These are phyloP conservation scores for Yamadazyma olivae DNA, from an alignment of 805 yeast genomes.

Conservation along the genomic window DNA sequence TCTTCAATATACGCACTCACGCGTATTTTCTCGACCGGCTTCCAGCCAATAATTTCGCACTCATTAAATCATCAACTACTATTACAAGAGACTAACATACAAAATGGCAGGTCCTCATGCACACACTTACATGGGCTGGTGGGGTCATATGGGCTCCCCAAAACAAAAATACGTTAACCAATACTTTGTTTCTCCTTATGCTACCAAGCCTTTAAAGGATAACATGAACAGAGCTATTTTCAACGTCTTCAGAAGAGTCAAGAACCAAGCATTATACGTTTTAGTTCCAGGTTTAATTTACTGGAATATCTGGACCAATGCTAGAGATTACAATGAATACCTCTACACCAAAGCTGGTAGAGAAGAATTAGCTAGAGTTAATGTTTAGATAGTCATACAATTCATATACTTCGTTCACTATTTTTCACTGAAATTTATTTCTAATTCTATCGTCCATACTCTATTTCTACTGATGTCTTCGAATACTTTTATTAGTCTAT, in stretches of 20 bases:
- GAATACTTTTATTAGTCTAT: too few species aligned
- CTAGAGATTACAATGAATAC: constrained; percentile 88
- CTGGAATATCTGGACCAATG: constrained; percentile 84
- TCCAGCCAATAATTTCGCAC: constrained; percentile 10
- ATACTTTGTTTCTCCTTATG: constrained; percentile 90
- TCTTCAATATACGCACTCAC: too few species aligned
- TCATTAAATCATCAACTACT: constrained; percentile 1
- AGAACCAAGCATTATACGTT: constrained; percentile 76
- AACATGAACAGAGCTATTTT: constrained; percentile 79
- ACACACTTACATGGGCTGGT: constrained; percentile 91
- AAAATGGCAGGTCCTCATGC: constrained; percentile 44
- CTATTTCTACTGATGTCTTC: too few species aligned
- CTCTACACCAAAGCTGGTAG: constrained; percentile 97
- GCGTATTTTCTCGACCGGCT: too few species aligned
- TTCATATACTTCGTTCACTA: too few species aligned
- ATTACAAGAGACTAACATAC: constrained; percentile 1
- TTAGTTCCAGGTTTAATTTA: constrained; percentile 74
- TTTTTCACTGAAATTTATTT: too few species aligned
- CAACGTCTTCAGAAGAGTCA: constrained; percentile 93
- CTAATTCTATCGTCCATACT: too few species aligned
- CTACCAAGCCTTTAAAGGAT: constrained; percentile 90
- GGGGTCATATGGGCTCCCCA: constrained; percentile 91
- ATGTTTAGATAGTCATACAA: constrained; percentile 25
- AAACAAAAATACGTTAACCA: constrained; percentile 81
- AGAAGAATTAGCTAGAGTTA: constrained; percentile 79